phyloP scores from a whole-genome alignment of 441 rosid genomes.

The Gossypium davidsonii region DNA sequence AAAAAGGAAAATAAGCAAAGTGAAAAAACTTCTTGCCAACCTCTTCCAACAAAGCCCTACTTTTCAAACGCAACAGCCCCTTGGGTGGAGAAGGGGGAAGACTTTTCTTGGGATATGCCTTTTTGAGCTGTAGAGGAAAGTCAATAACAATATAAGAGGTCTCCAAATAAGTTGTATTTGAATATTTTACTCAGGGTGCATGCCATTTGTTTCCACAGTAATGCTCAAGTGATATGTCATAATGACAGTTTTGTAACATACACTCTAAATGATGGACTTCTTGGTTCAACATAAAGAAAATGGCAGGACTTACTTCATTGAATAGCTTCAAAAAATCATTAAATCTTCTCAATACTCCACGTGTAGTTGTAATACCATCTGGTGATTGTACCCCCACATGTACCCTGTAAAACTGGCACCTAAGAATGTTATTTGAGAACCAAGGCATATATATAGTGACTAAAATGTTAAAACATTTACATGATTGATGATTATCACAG shows the following conservation, averaged over 20 bases:
- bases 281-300: conserved; percentile 3
- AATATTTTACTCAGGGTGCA: neutral
- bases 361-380: conserved; percentile 68
- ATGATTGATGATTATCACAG: neutral
- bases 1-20: neutral
- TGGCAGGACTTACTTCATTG: conserved; percentile 53
- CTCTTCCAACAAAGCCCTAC: conserved; percentile 83
- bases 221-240: neutral
- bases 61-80: conserved; percentile 79
- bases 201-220: neutral
- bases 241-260: neutral
- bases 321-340: conserved; percentile 83
- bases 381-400: conserved; percentile 92
- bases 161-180: neutral
- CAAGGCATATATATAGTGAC: conserved; percentile 4
- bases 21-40: conserved; percentile 34
- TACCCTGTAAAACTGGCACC: conserved; percentile 98
- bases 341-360: conserved; percentile 82
- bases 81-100: conserved; percentile 89
- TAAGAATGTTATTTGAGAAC: conserved; percentile 46
- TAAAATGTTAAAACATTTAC: neutral
- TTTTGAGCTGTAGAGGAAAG: conserved; percentile 59
- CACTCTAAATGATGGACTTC: neutral
- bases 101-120: conserved; percentile 59
- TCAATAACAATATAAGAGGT: conserved; percentile 10